Evolutionary conservation across 768 basidiomycete species (phyloP), one percentile per base, ranked within the genome.

Genomic region (Mycena polygramma): DNA sequence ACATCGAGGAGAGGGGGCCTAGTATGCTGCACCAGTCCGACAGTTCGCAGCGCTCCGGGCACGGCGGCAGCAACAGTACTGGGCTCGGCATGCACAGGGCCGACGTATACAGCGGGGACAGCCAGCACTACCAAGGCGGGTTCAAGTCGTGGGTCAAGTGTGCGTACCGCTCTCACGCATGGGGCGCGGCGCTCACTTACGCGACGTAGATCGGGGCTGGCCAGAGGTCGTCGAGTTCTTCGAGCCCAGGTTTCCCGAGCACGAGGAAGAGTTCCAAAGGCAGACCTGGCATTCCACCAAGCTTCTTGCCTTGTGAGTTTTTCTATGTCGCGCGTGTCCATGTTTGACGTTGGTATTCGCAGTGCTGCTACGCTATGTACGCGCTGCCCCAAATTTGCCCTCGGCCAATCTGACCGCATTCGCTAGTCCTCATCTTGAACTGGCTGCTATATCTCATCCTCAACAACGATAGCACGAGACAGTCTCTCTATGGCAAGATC

Each of bases 381-480:
- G 72, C 24, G 72, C 24, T 13, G 46, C 19, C 13, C 13, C 22
- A 14, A 37, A 30, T 30, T 35, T n/a, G 6, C 2, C 11, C 11
- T 9, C 14, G 17, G n/a, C 35, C 30, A 0, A 30, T 13, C 41
- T 41, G 41, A 30, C 8, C 19, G 14, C 10, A 24, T 9, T 15
- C 7, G 3, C 14, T 41, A 73, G 72, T 67, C 63, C 70, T 79
- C 61, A 49, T 77, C 19, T 26, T 79, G 51, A 79, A 81, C 64
- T 82, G 80, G 80, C 72, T 80, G 11, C 66, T 78, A 46, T 75
- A 74, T 52, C 71, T 74, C 57, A 66, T 64, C 37, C 70, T 75
- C 11, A 73, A 75, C 57, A 66, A 71, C 41, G 52, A 61, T 22
- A 70, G 70, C 49, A 74, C 70, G 19, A 54, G 61, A 1, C 41